Evolutionary conservation across 768 basidiomycete species (phyloP), one percentile per base, ranked within the genome.

Genomic region (Lactarius hengduanensis): DNA sequence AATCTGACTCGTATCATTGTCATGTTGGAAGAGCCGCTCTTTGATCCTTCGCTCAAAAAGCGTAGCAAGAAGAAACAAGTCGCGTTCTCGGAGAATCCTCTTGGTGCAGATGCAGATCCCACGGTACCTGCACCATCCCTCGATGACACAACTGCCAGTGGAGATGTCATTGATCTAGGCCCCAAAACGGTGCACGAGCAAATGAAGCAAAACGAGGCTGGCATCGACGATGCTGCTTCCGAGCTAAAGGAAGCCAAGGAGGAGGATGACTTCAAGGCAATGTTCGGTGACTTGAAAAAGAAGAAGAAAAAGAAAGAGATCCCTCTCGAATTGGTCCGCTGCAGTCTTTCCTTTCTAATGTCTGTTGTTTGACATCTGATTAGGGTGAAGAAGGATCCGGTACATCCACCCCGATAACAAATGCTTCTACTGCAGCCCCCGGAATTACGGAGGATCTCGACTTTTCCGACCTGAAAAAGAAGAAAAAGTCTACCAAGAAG

Each of bases 401-500:
- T 28, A 79, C 87, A 32, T 85, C 88, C 0, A 88, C 89, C 16
- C 86, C 89, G 20, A 77, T 76, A 3, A 72, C 77, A 57, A 78
- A 41, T 38, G 56, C 60, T 5, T 55, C 77, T 26, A 65, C 75
- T 1, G 64, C 38, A 9, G 72, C 69, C n/a, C 75, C 73, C 66
- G 72, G 71, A 4, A 71, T 71, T 28, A 61, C 72, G 81, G 93
- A 91, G 68, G 95, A 95, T 72, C 82, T 96, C 65, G 92, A 94
- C 79, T 98, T 98, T 76, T 93, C 91, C 8, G 96, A 98, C 75
- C 82, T 98, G 76, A 97, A 98, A 81, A 96, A 95, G 83, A 96
- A 96, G 82, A 96, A 94, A 80, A 95, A 95, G 74, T 82, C 83
- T 36, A 79, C 83, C 67, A 88, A 89, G 79, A 96, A 96, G 81